Percentiles rank a stretch among this genome's conserved stretches.
Conservation (phyloP, 768 basidiomycete genomes). For the Brasilioporus rufonigricans region DNA sequence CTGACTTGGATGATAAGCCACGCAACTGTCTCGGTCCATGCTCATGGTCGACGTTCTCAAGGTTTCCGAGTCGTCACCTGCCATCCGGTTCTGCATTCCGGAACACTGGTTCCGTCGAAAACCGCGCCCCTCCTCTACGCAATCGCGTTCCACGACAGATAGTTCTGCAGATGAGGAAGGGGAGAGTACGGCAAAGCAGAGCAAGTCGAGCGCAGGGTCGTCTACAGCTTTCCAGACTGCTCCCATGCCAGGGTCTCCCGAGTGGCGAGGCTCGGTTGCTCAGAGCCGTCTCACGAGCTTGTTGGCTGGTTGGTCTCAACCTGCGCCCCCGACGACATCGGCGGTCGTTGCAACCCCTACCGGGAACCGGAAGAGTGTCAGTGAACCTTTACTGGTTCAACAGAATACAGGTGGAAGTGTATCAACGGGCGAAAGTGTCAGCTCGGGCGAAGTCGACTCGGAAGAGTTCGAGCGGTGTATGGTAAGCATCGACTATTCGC, state of each 20-base stretch:
- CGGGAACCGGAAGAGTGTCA: slow-evolving; percentile 59
- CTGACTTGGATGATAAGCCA: slow-evolving; percentile 3
- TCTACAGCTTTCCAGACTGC: slow-evolving; percentile 16
- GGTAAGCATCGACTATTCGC: slow-evolving; percentile 38
- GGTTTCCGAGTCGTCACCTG: slow-evolving; percentile 11
- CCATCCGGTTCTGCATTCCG: slow-evolving; percentile 66
- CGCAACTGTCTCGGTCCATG: slow-evolving; percentile 8
- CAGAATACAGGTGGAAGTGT: slow-evolving; percentile 38
- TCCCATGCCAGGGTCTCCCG: slow-evolving; percentile 35
- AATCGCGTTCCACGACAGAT: slow-evolving; percentile 51
- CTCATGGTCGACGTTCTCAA: slow-evolving; percentile 15
- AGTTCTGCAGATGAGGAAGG: slow-evolving; percentile 40
- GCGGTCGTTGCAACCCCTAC: slow-evolving; percentile 26
- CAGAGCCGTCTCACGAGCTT: slow-evolving; percentile 62
- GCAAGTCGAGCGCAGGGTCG: slow-evolving; percentile 30
- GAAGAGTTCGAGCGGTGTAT: slow-evolving; percentile 67
- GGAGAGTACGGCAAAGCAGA: slow-evolving; percentile 64
- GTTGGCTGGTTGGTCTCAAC: slow-evolving; percentile 63
- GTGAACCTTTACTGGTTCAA: slow-evolving; percentile 64
- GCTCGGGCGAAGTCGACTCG: slow-evolving; percentile 34
- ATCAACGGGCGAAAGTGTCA: slow-evolving; percentile 29
- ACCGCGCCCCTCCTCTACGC: slow-evolving; percentile 46
- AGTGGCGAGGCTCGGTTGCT: slow-evolving; percentile 54
- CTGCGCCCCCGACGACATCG: slow-evolving; percentile 39
- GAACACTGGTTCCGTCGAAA: slow-evolving; percentile 80